Evolutionary conservation across 2,329 filamentous ascomycete species (phyloP).

Genomic region (Dryadomyces quercus-mongolicae): DNA sequence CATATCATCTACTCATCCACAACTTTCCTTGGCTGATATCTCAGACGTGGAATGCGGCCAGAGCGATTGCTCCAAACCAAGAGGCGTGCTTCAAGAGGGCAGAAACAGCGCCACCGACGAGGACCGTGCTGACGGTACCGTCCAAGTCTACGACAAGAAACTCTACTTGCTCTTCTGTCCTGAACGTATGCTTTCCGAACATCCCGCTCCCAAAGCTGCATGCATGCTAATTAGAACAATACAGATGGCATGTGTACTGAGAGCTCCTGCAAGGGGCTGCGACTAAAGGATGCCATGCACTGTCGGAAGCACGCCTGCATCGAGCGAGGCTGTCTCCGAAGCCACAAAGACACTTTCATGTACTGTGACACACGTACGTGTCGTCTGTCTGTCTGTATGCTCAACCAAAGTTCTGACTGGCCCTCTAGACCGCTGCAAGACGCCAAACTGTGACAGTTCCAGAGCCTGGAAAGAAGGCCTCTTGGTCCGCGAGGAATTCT

Average conservation of each 20-base stretch:
- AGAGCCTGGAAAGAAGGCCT: slow-evolving; percentile 5
- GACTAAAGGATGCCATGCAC: slow-evolving; percentile 1
- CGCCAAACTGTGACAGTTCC: slow-evolving; percentile 1
- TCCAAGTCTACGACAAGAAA: slow-evolving; percentile 7
- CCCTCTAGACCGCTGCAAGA: slow-evolving; percentile 5
- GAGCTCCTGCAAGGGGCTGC: slow-evolving; percentile 1
- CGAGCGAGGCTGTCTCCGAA: slow-evolving; percentile 6
- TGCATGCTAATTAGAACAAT: neutral
- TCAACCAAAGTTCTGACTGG: neutral
- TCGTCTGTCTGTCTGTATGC: too few species aligned
- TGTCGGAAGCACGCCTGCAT: slow-evolving; percentile 10
- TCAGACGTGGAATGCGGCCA: slow-evolving; percentile 7
- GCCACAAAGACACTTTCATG: neutral
- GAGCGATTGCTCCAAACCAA: neutral
- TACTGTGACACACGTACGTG: slow-evolving; percentile 7
- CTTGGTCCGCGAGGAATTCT: slow-evolving; percentile 6
- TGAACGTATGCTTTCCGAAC: neutral
- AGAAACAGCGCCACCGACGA: neutral
- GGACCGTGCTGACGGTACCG: slow-evolving; percentile 2
- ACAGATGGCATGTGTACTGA: neutral
- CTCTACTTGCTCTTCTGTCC: slow-evolving; percentile 6
- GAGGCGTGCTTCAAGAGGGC: neutral
- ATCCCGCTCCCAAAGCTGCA: neutral
- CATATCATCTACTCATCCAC: neutral
- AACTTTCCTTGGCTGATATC: neutral